Percentiles rank a stretch among this genome's conserved stretches.
Conservation (phyloP, 1,139 yeast genomes). For the Nakaseomyces sp. region DNA sequence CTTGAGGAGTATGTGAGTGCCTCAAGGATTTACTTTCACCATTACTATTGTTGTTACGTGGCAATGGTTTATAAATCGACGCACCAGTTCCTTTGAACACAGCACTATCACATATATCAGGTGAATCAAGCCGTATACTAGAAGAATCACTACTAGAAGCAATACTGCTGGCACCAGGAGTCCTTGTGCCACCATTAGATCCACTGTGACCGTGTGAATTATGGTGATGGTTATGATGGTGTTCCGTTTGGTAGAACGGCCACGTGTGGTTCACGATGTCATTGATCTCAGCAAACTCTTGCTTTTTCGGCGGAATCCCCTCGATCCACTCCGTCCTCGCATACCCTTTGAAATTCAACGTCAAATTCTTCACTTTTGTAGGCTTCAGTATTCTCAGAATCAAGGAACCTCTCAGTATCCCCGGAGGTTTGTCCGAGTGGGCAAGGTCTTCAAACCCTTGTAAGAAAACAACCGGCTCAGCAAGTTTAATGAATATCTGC, state of each 20-base stretch:
- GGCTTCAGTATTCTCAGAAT: slow-evolving; percentile 66
- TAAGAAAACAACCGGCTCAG: slow-evolving; percentile 71
- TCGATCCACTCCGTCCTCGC: slow-evolving; percentile 97
- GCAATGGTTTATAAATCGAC: not conserved
- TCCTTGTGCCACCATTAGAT: slow-evolving; percentile 25
- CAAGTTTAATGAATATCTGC: slow-evolving; percentile 38
- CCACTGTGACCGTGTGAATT: slow-evolving; percentile 5
- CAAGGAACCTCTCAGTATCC: slow-evolving; percentile 75
- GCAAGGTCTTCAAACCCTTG: slow-evolving; percentile 70
- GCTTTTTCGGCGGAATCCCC: slow-evolving; percentile 87
- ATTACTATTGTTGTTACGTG: not conserved
- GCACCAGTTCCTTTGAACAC: slow-evolving; percentile 21
- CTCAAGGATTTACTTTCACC: not conserved
- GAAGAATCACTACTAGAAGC: not conserved
- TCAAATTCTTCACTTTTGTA: slow-evolving; percentile 61
- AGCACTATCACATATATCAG: slow-evolving; percentile 12
- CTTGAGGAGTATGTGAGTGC: not conserved
- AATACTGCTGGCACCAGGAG: not conserved
- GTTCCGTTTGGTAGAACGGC: slow-evolving; percentile 63
- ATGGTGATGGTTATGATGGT: slow-evolving; percentile 6
- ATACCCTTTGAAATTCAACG: slow-evolving; percentile 57
- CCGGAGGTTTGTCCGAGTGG: slow-evolving; percentile 63
- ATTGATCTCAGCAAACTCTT: slow-evolving; percentile 53
- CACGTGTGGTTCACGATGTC: slow-evolving; percentile 74
- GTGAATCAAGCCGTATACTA: not conserved